phyloP scores from a whole-genome alignment of 139 green algal species.

The Chlorella sp. region DNA sequence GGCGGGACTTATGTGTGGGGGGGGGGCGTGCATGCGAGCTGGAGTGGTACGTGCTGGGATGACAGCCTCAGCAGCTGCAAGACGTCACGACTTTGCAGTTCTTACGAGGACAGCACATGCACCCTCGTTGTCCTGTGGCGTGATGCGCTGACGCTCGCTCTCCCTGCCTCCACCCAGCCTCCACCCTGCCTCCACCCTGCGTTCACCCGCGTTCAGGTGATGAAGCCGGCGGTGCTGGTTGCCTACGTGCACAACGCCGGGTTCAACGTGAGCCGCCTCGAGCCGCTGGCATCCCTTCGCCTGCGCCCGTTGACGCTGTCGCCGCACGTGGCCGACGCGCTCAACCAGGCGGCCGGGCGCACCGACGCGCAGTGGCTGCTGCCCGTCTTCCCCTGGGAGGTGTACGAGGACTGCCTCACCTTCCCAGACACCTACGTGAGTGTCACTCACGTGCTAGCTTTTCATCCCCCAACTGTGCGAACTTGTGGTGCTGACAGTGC shows the following conservation, averaged over 20 bases:
- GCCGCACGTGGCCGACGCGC: conserved; percentile 13
- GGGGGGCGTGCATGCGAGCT: too few relatives aligned
- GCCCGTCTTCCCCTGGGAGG: conserved; percentile 11
- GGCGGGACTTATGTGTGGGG: too few relatives aligned
- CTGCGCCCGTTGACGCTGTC: conserved; percentile 25
- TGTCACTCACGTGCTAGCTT: not conserved
- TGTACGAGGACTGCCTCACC: conserved; percentile 11
- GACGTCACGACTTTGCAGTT: too few relatives aligned
- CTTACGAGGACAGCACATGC: too few relatives aligned
- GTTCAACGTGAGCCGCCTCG: conserved; percentile 14
- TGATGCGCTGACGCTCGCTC: too few relatives aligned
- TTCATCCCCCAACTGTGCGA: not conserved
- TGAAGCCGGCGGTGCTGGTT: conserved; percentile 9
- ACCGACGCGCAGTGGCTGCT: conserved; percentile 23
- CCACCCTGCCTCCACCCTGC: too few relatives aligned
- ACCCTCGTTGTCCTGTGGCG: too few relatives aligned
- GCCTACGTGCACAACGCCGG: conserved; percentile 31
- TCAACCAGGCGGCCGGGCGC: not conserved
- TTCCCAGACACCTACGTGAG: too few relatives aligned
- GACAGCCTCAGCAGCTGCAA: too few relatives aligned
- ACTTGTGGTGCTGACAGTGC: not conserved
- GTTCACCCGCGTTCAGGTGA: too few relatives aligned
- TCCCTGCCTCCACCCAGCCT: too few relatives aligned
- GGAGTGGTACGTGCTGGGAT: too few relatives aligned
- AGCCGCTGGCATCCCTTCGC: not conserved